phyloP scores from a whole-genome alignment of 169 alveolate species.

The Blepharisma undulans region DNA sequence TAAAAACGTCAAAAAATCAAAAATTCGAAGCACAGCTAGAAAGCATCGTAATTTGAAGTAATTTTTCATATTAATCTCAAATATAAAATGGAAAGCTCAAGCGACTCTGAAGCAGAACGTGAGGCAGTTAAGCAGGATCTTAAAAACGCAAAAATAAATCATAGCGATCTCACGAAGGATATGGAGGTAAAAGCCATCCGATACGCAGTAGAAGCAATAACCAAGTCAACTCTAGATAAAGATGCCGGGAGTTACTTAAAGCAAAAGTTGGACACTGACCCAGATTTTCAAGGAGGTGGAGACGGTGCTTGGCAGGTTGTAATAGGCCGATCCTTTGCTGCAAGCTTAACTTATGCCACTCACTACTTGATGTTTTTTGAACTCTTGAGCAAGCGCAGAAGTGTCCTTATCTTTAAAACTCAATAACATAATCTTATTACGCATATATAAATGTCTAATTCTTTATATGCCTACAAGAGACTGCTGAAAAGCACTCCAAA shows the following conservation, averaged over 20 bases:
- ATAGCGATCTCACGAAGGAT: not conserved
- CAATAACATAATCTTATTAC: conserved; percentile 14
- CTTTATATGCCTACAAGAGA: not conserved
- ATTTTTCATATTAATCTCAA: not conserved
- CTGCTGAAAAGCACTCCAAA: not conserved
- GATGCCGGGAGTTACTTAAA: conserved; percentile 34
- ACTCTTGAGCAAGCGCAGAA: not conserved
- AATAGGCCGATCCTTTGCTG: conserved; percentile 35
- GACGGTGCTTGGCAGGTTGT: conserved; percentile 43
- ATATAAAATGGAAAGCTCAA: not conserved
- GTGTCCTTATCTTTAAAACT: conserved; percentile 35
- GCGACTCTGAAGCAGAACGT: not conserved
- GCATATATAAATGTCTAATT: not conserved
- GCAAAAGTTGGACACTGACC: conserved; percentile 11
- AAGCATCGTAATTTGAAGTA: not conserved
- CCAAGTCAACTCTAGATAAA: conserved; percentile 20
- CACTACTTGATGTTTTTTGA: conserved; percentile 30
- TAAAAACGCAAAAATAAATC: not conserved
- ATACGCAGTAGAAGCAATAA: conserved; percentile 30
- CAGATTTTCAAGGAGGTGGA: conserved; percentile 15
- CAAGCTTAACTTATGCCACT: conserved; percentile 29
- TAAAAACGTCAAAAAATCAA: conserved; percentile 70
- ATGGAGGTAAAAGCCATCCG: conserved; percentile 19
- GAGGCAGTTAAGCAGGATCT: conserved; percentile 21
- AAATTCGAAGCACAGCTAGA: conserved; percentile 47